Base-by-base conservation (phyloP, 1,284 basidiomycete species). In the Megacollybia platyphylla region DNA sequence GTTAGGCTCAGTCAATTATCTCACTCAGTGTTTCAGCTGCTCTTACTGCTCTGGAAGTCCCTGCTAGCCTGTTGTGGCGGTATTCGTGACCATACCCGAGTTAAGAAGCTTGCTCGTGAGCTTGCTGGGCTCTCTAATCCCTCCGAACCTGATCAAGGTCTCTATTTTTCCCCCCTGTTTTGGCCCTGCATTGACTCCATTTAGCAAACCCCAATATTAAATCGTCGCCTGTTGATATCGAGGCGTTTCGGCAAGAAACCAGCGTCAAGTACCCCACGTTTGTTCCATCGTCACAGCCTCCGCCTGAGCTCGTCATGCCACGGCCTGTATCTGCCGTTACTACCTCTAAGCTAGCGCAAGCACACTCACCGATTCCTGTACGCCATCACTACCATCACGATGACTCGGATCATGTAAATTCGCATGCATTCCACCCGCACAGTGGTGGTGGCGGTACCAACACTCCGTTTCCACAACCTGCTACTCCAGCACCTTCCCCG, bases 41-140 rank as follows among this genome's bases (percentile, higher is more conserved):
- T 98, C 11, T 74, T 98, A n/a, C 76, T 98, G 1, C 67, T 97
- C 1, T 99, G 96, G 96, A 99, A 98, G 62, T 83, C 88, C 0
- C 64, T 98, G 26, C 68, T 99, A 29, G 83, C 88, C 27, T 94
- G 89, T 57, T 83, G 93, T 51, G 96, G 96, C 27, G 96, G 96
- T 2, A 74, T 93, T 50, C 76, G 83, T 46, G 94, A 98, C 52
- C 73, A 91, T 24, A 68, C 69, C 6, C 76, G 89, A 39, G 89
- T 87, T 42, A 96, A 94, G 64, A 79, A 73, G 39, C 68, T 97
- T 2, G 79, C 88, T 1, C 75, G 96, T 44, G 89, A 97, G 53
- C 70, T 96, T 51, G 78, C 73, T 18, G 81, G 80, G 1, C 64
- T 93, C 18, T 73, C 78, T 4, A 44, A 41, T 15, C 39, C 29